Base-by-base conservation (phyloP, 2,329 filamentous ascomycete species). In the Sclerotinia trifoliorum region DNA sequence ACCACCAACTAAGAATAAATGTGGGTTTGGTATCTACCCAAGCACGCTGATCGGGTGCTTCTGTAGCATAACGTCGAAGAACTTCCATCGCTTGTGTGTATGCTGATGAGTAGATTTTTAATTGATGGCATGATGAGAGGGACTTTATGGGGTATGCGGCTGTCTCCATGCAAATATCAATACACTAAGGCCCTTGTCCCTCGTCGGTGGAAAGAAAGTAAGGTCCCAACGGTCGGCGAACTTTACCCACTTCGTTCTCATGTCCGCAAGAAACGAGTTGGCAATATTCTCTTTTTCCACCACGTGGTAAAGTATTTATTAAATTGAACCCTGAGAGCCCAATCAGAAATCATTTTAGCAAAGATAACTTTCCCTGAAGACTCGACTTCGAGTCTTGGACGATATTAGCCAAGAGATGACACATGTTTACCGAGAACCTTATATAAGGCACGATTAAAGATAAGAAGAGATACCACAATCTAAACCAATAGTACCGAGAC, bases 1-100 rank as follows among this genome's bases (percentile, higher is more conserved):
- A 92, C 94, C 94, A 98, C 93, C 94, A 98, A 79, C 91, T 94
- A 74, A 96, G 93, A 71, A 98, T 85, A 49, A 98, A 83, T 0
- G 93, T 96, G 21, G 94, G 93, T 78, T 96, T 95, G 80, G 94
- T 89, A 62, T 85, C 71, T 60, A 72, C 68, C 65, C 72, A 74
- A 10, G 58, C 66, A 60, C 70, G 71, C 15, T 70, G 63, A 17
- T 70, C 74, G 11, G 76, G 76, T 57, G 74, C 70, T 42, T 69
- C 65, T 64, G 49, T 70, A 26, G 64, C 62, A 65, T 74, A 68
- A 49, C 71, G 72, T 39, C 71, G 70, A 69, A 75, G 35, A 21
- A 75, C 61, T 44, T 75, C 73, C 74, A 76, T 75, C 26, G 39
- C 39, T 52, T 32, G 7, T 39, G 42, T 35, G 10, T 39, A 46